phyloP scores from a whole-genome alignment of 345 rosid genomes.

The Cardamine chenopodiifolia region DNA sequence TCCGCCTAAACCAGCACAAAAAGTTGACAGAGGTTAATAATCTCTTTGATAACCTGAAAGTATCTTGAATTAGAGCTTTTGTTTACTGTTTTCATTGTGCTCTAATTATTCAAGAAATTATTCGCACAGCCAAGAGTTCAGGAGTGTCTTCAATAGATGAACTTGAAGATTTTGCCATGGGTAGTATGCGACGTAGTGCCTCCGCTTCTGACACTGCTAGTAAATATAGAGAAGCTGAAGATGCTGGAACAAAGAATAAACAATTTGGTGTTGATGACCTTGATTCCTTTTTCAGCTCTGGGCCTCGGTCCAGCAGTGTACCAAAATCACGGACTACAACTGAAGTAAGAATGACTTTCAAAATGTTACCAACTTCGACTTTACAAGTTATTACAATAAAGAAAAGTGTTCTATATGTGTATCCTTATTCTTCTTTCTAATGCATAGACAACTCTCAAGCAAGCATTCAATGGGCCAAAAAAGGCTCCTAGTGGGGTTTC shows the following conservation, averaged over 20 bases:
- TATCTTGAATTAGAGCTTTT: conserved; percentile 12
- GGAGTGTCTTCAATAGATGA: conserved; percentile 63
- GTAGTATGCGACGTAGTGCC: conserved; percentile 48
- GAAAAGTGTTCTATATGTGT: conserved; percentile 2
- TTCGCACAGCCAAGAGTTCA: conserved; percentile 54
- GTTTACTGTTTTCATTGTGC: conserved; percentile 13
- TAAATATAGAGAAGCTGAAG: conserved; percentile 63
- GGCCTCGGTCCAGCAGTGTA: conserved; percentile 68
- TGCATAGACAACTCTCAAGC: conserved; percentile 46
- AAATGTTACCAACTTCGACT: background rate
- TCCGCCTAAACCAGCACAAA: conserved; percentile 71
- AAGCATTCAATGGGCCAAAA: conserved; percentile 42
- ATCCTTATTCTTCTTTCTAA: conserved; percentile 39
- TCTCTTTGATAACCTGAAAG: conserved; percentile 24
- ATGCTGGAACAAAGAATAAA: conserved; percentile 47
- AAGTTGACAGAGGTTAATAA: conserved; percentile 55
- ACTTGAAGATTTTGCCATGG: conserved; percentile 77
- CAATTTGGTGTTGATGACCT: conserved; percentile 59
- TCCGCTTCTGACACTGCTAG: conserved; percentile 37
- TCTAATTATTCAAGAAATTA: conserved; percentile 31
- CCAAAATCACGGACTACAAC: conserved; percentile 64
- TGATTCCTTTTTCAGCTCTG: conserved; percentile 58
- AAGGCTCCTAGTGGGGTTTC: conserved; percentile 53
- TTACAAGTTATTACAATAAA: background rate
- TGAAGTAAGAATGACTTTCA: conserved; percentile 48